phyloP scores from a whole-genome alignment of 208 protist species.

The Crithidia bombi region DNA sequence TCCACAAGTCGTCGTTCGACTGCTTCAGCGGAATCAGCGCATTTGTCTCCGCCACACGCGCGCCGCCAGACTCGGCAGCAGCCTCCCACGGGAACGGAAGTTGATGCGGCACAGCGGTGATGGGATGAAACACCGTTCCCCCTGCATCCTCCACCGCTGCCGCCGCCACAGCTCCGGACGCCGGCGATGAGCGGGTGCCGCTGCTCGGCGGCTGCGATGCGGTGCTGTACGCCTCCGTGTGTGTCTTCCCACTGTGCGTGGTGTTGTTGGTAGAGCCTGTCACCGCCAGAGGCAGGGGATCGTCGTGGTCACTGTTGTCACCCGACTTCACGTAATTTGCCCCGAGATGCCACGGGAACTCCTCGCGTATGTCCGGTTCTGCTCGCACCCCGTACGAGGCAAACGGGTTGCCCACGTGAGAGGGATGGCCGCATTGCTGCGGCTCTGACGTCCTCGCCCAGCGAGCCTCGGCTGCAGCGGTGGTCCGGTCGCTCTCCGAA shows the following conservation, averaged over 20 bases:
- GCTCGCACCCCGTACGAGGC: neutral
- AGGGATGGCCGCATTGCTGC: neutral
- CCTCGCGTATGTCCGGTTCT: neutral
- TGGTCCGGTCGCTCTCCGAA: neutral
- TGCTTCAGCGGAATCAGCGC: constrained; percentile 9
- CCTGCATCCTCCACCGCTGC: neutral
- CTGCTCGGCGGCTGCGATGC: neutral
- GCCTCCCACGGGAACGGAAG: constrained; percentile 4
- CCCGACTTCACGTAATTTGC: constrained; percentile 1
- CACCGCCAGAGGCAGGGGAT: neutral
- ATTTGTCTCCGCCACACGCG: neutral
- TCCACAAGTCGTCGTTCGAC: neutral
- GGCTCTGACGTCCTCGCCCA: neutral
- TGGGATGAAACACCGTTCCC: neutral
- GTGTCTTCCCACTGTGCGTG: neutral
- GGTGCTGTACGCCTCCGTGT: neutral
- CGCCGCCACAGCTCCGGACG: too few relatives aligned
- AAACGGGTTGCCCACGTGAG: neutral
- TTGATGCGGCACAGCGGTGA: neutral
- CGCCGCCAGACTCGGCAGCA: neutral
- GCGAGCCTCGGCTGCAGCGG: neutral
- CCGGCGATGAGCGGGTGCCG: neutral
- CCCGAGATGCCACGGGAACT: neutral
- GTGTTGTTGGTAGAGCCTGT: neutral
- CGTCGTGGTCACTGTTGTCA: neutral